Conservation (phyloP, 331 rosid genomes). For the Stylosanthes scabra region DNA sequence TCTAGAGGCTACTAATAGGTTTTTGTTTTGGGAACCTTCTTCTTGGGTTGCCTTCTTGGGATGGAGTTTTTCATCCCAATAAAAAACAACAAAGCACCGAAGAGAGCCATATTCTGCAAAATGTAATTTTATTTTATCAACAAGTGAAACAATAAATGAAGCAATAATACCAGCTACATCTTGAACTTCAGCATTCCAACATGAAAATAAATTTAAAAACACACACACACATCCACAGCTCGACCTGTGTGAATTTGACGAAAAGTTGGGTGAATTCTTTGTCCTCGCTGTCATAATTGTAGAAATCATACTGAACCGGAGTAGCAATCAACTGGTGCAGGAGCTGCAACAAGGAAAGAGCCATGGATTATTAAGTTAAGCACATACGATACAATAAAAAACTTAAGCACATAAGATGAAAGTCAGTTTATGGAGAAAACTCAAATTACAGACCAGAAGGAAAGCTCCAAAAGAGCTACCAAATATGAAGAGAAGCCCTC, state of each 20-base stretch:
- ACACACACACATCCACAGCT: not conserved
- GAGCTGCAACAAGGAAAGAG: slow-evolving; percentile 45
- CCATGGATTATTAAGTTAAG: slow-evolving; percentile 2
- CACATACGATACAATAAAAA: too few relatives aligned
- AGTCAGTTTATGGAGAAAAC: not conserved
- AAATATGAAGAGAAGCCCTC: slow-evolving; percentile 53
- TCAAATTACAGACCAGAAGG: slow-evolving; percentile 57
- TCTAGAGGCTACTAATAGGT: slow-evolving; percentile 44
- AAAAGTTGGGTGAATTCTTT: slow-evolving; percentile 50
- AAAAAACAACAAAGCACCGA: slow-evolving; percentile 61
- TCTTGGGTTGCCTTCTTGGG: slow-evolving; percentile 60
- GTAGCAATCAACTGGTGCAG: slow-evolving; percentile 59
- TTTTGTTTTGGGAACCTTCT: slow-evolving; percentile 56
- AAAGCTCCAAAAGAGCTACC: slow-evolving; percentile 59
- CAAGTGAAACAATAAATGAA: slow-evolving; percentile 29
- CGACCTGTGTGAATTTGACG: slow-evolving; percentile 61
- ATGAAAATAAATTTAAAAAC: too few relatives aligned
- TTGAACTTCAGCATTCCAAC: slow-evolving; percentile 17
- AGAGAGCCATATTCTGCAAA: slow-evolving; percentile 59
- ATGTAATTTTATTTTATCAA: slow-evolving; percentile 28
- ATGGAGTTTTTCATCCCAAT: slow-evolving; percentile 62
- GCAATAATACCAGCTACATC: not conserved
- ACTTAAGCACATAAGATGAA: slow-evolving; percentile 18
- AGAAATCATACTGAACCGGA: slow-evolving; percentile 58
- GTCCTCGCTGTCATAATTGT: slow-evolving; percentile 54